Conservation (phyloP, 2,329 filamentous ascomycete genomes). For the Cladosporium sp. region DNA sequence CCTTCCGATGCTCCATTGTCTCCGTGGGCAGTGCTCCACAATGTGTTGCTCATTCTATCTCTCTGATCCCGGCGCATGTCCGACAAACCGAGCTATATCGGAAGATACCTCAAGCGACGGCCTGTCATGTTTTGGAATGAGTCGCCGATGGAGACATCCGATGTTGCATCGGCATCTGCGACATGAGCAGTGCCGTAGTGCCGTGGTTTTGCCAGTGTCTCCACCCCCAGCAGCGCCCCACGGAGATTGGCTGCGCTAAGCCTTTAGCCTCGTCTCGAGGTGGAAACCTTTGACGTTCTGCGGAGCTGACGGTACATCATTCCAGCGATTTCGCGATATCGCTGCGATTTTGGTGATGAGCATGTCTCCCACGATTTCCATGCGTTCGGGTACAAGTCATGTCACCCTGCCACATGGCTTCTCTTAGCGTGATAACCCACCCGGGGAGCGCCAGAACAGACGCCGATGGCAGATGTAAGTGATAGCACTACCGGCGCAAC, state of each 20-base stretch:
- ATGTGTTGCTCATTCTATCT: no score
- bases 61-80: neutral
- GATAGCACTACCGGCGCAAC: neutral
- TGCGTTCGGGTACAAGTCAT: neutral
- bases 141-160: neutral
- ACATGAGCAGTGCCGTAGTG: neutral
- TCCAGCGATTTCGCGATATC: constrained; percentile 2
- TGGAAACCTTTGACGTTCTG: neutral
- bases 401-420: neutral
- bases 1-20: neutral
- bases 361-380: neutral
- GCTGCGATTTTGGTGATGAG: neutral
- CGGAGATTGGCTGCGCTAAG: neutral
- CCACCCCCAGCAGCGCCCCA: neutral
- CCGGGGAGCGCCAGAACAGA: neutral
- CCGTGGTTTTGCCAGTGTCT: neutral
- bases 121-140: neutral
- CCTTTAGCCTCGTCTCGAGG: neutral
- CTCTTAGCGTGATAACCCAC: neutral
- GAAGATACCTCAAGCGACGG: neutral
- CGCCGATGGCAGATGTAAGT: neutral
- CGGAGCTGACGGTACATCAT: constrained; percentile 1
- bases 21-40: no score
- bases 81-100: neutral
- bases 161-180: neutral